Evolutionary conservation across 208 protist genomes (phyloP), one percentile per base, ranked within the genome.

Genomic region (Crithidia thermophila): DNA sequence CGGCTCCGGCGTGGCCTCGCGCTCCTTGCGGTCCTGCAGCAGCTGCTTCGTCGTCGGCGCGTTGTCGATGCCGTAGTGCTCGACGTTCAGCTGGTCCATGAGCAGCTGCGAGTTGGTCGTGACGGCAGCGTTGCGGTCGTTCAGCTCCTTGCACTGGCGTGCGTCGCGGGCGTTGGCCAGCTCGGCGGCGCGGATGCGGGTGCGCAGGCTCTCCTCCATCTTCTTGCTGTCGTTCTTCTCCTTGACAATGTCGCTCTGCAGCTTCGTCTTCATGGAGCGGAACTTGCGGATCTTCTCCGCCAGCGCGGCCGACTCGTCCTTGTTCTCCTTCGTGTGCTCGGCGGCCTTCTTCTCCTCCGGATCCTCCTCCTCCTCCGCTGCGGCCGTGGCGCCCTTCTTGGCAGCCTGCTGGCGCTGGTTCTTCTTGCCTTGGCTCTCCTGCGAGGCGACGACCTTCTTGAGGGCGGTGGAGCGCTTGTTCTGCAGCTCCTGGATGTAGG

Each of bases 41-140:
- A 86, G 79, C 81, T 86, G 77, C 68, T 81, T 67, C 46, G 60
- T 64, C 27, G 79, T 82, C 21, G 80, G 85, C 16, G 77, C 79
- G 63, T 78, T 79, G 56, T 85, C 72, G 42, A 88, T 40, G 59
- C 89, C 86, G 72, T 91, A 94, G 79, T 94, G 86, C 60, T 82
- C 79, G 18, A 74, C 80, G 71, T 94, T 94, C 39, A 94, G 71
- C 68, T 94, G 83, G 14, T 81, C 60, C 37, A 95, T 56, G 5
- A 91, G 80, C 62, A 89, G 67, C 72, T 90, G 82, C 18, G 76
- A 37, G 69, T 84, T 91, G 25, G 79, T 89, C 23, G 83, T 93
- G 23, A 91, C 67, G 7, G 79, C 76, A 16, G 84, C 84, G 67
- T 95, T 93, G 53, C 55, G 45, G 23, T 49, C 58, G 78, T 95